Conservation (phyloP, 345 rosid genomes). For the Melaleuca quinquenervia region DNA sequence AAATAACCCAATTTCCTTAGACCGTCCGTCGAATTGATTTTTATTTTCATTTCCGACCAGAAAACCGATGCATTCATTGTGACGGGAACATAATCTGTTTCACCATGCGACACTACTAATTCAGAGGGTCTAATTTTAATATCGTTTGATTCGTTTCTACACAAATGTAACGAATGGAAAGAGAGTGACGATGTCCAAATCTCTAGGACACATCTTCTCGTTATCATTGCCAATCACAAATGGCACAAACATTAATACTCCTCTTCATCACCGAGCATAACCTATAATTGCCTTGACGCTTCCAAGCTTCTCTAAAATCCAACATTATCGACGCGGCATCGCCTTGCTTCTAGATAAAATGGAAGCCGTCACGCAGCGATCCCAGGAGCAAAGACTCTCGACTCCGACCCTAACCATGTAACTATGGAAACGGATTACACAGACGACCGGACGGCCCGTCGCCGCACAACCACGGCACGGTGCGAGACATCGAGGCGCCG, state of each 20-base stretch:
- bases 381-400: background rate
- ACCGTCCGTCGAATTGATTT: background rate
- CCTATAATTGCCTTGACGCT: background rate
- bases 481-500: background rate
- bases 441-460: background rate
- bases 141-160: background rate
- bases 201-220: background rate
- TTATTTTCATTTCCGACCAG: background rate
- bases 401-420: background rate
- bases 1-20: background rate
- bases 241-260: background rate
- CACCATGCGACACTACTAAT: background rate
- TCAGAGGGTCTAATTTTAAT: background rate
- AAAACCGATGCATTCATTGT: background rate
- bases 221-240: background rate
- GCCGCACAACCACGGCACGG: background rate
- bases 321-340: background rate
- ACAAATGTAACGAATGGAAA: too few relatives aligned
- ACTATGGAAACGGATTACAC: background rate
- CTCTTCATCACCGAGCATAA: background rate
- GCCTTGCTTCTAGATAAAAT: background rate
- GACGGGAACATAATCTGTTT: fast-evolving
- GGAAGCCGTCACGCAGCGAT: background rate
- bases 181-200: background rate
- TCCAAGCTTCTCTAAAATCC: background rate